phyloP scores from a whole-genome alignment of 164 flowering plant species.

The Vitis labrusca region DNA sequence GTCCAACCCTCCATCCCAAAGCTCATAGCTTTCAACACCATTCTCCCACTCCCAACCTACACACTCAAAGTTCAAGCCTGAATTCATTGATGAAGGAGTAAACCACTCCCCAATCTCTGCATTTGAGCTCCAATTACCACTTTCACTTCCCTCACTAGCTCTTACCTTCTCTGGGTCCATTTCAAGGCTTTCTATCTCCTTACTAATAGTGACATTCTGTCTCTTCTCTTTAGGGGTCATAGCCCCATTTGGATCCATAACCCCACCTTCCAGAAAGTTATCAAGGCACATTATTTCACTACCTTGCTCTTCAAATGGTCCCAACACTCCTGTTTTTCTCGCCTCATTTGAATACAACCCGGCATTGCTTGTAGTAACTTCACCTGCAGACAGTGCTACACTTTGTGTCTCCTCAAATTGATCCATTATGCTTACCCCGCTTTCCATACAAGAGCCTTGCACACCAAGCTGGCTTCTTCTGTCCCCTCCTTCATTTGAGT shows the following conservation, averaged over 20 bases:
- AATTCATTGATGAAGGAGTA: constrained; percentile 7
- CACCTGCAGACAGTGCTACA: neutral
- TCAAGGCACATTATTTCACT: constrained; percentile 19
- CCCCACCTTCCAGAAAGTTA: constrained; percentile 11
- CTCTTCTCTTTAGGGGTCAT: constrained; percentile 4
- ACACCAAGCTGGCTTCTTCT: no score
- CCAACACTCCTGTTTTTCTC: constrained; percentile 17
- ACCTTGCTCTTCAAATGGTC: constrained; percentile 25
- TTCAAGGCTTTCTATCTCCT: no score
- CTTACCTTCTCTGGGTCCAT: neutral
- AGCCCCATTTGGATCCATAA: constrained; percentile 4
- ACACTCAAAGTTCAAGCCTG: constrained; percentile 22
- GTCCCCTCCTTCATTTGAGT: no score
- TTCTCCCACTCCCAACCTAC: constrained; percentile 30
- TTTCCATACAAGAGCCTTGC: neutral
- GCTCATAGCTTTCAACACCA: constrained; percentile 11
- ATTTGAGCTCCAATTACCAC: constrained; percentile 5
- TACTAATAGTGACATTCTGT: constrained; percentile 5
- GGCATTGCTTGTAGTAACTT: neutral
- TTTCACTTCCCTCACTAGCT: neutral
- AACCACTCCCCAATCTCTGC: constrained; percentile 15
- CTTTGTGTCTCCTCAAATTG: constrained; percentile 12
- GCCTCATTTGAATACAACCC: constrained; percentile 1
- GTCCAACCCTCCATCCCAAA: constrained; percentile 24
- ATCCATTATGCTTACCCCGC: neutral